Evolutionary conservation across 129 eudicot species (phyloP).

Genomic region (Pseudognaphalium luteoalbum): DNA sequence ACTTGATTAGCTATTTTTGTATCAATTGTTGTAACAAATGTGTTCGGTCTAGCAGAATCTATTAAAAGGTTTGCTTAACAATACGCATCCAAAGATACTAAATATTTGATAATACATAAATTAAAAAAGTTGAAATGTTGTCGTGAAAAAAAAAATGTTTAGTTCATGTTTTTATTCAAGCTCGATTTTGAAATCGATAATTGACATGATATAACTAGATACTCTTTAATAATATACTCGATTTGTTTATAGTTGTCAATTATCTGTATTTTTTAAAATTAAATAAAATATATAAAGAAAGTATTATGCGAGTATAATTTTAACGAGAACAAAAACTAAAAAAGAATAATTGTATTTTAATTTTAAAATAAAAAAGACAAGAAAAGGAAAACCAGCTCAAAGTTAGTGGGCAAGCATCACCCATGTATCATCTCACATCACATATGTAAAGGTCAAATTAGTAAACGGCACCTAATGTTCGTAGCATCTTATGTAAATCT

Average conservation of each 20-base stretch:
- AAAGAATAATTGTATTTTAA: background rate
- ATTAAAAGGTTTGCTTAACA: too few relatives aligned
- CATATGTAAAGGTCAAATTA: conserved; percentile 38
- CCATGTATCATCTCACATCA: conserved; percentile 33
- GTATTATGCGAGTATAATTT: too few relatives aligned
- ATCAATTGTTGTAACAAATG: too few relatives aligned
- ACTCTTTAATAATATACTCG: background rate
- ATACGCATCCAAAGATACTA: too few relatives aligned
- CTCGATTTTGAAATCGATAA: background rate
- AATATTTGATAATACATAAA: too few relatives aligned
- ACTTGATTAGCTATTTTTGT: too few relatives aligned
- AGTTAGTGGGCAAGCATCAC: conserved; percentile 51
- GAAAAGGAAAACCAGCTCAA: conserved; percentile 41
- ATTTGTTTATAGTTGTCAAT: background rate
- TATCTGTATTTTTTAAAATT: too few relatives aligned
- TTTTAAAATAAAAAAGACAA: conserved; percentile 10
- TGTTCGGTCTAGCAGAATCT: too few relatives aligned
- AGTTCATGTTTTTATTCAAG: background rate
- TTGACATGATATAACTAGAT: background rate
- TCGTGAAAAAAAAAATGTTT: too few relatives aligned
- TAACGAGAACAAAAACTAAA: too few relatives aligned
- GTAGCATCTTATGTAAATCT: conserved; percentile 26
- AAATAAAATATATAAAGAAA: too few relatives aligned
- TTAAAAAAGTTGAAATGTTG: background rate
- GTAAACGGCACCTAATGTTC: conserved; percentile 39